A percentile compares a stretch with the other conserved stretches of the same genome.
Conservation (phyloP, 73 alveolate species). For the Paramecium sonneborni region DNA sequence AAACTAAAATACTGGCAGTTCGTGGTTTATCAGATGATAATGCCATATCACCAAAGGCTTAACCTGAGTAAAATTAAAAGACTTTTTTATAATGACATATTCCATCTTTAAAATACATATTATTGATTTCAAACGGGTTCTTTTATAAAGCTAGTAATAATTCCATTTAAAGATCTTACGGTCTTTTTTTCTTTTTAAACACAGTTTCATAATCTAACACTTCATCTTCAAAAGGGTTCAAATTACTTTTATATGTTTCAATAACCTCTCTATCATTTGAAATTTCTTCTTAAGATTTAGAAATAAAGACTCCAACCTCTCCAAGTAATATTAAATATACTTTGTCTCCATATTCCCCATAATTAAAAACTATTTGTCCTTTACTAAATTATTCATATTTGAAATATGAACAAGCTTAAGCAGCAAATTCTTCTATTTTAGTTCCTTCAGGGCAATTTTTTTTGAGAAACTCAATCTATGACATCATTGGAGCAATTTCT, state of each 20-base stretch:
- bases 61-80: slow-evolving; percentile 45
- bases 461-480: not conserved
- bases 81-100: not conserved
- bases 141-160: not conserved
- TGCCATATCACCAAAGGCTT: slow-evolving; percentile 54
- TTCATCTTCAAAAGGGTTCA: not conserved
- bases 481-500: not conserved
- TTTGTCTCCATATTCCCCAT: slow-evolving; percentile 56
- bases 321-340: not conserved
- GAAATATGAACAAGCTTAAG: not conserved
- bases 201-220: not conserved
- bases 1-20: slow-evolving; percentile 24
- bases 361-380: slow-evolving; percentile 45
- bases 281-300: not conserved
- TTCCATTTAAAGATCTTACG: not conserved
- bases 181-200: not conserved
- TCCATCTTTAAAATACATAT: slow-evolving; percentile 23
- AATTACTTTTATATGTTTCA: not conserved
- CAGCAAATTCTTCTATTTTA: not conserved
- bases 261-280: not conserved
- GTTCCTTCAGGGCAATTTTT: slow-evolving; percentile 28
- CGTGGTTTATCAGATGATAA: slow-evolving; percentile 21
- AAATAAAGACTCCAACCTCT: slow-evolving; percentile 32
- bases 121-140: not conserved
- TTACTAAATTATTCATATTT: not conserved